Evolutionary conservation across 352 stramenopile genomes (phyloP).

Genomic region (Phytophthora sp.): DNA sequence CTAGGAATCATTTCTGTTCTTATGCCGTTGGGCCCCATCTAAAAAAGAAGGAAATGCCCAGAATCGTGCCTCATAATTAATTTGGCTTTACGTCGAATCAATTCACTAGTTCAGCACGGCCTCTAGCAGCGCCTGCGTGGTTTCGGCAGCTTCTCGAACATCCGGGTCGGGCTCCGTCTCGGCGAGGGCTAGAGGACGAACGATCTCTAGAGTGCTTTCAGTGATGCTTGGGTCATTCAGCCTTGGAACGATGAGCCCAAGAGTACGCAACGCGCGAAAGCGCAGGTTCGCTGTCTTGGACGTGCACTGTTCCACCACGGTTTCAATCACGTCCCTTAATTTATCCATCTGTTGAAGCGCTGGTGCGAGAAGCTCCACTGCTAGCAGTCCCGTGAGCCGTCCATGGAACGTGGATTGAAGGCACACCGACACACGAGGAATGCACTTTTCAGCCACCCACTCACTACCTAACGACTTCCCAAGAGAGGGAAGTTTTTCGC

Average conservation of each 20-base stretch:
- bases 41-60: slow-evolving; percentile 32
- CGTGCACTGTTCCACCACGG: slow-evolving; percentile 76
- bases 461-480: slow-evolving; percentile 76
- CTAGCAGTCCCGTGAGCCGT: slow-evolving; percentile 68
- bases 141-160: slow-evolving; percentile 72
- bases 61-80: no score
- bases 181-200: slow-evolving; percentile 59
- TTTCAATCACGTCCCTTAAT: slow-evolving; percentile 67
- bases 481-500: slow-evolving; percentile 66
- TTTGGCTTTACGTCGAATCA: slow-evolving; percentile 27
- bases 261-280: slow-evolving; percentile 79
- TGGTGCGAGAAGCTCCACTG: slow-evolving; percentile 66
- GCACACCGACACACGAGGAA: slow-evolving; percentile 64
- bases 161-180: slow-evolving; percentile 78
- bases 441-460: slow-evolving; percentile 75
- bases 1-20: no score
- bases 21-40: no score
- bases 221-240: slow-evolving; percentile 74
- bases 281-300: slow-evolving; percentile 83
- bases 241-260: slow-evolving; percentile 64
- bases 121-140: slow-evolving; percentile 63
- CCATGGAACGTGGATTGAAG: slow-evolving; percentile 80
- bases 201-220: slow-evolving; percentile 77
- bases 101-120: slow-evolving; percentile 49
- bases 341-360: slow-evolving; percentile 76